Evolutionary conservation across 2,329 filamentous ascomycete genomes (phyloP), one percentile per base, ranked within the genome.

Genomic region (Dryadomyces quercus-mongolicae): DNA sequence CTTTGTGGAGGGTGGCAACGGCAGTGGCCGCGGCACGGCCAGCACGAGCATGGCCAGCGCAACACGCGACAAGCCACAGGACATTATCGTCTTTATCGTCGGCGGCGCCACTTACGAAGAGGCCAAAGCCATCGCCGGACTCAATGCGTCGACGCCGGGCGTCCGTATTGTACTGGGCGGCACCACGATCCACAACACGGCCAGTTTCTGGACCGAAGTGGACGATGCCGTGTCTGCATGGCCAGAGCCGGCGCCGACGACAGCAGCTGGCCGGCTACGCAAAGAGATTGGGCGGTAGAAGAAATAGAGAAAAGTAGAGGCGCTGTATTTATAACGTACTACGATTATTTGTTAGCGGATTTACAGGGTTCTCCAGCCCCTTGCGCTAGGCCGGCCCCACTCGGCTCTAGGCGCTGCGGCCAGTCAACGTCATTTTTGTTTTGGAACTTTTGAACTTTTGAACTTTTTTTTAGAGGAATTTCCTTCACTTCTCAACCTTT

Each of bases 71-170:
- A 97, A 97, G 67, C 93, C 93, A 4, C 93, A 98, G 67, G 94
- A 98, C 66, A 86, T 98, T 44, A 81, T 98, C 46, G 81, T 98
- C 8, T 98, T 98, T 65, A 91, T 98, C 64, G 77, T 96, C 22
- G 93, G 93, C 6, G 93, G 93, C 2, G 84, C 86, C 18, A 98
- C 93, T 0, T 98, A 96, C 64, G 93, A 98, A 68, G 93, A 98
- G 68, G 91, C 93, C 6, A 96, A 95, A 72, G 90, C 89, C 77
- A 82, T 97, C 43, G 89, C 93, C n/a, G 84, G 91, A 61, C 84
- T 98, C 56, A 98, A 98, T 70, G 90, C 90, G 18, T 88, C 85
- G 55, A 87, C 87, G 12, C 91, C 91, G 0, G 93, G 93, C 0
- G 78, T 97, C 10, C 80, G 93, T 54, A 84, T 98, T 4, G 90